Percentiles rank a stretch among this genome's conserved stretches.
Conservation (phyloP, 805 yeast species). For the Wickerhamiella dianesei region DNA sequence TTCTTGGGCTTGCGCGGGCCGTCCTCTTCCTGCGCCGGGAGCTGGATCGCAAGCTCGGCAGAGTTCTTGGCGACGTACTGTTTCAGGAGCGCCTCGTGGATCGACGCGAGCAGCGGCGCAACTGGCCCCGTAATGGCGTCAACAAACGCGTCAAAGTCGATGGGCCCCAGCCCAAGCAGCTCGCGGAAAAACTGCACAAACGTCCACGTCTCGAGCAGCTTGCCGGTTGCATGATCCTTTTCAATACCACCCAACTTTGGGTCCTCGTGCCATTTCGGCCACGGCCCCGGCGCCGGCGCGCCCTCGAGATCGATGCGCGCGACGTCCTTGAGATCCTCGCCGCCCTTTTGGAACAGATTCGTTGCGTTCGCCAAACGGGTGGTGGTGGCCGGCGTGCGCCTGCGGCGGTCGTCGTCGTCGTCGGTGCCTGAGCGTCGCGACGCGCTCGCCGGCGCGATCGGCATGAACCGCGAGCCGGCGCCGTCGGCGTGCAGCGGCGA, state of each 20-base stretch:
- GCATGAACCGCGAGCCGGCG: neutral
- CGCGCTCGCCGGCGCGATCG: neutral
- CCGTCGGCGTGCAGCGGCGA: neutral
- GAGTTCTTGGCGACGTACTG: conserved; percentile 37
- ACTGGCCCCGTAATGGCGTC: conserved; percentile 34
- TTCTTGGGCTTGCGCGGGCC: conserved; percentile 1
- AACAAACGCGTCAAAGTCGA: conserved; percentile 67
- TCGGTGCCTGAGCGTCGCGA: neutral
- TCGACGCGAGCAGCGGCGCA: conserved; percentile 39
- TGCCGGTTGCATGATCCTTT: conserved; percentile 14
- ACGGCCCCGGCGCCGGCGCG: conserved; percentile 6
- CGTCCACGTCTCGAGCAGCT: conserved; percentile 50
- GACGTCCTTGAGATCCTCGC: conserved; percentile 1
- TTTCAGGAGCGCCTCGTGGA: conserved; percentile 52
- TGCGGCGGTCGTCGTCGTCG: neutral
- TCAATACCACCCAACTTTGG: conserved; percentile 5
- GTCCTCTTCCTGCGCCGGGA: conserved; percentile 25
- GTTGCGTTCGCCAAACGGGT: neutral
- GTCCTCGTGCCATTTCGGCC: conserved; percentile 18
- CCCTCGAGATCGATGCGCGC: neutral
- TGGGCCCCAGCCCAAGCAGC: conserved; percentile 51
- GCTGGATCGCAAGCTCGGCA: conserved; percentile 25
- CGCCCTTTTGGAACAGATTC: neutral
- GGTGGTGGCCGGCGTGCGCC: neutral
- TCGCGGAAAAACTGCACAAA: conserved; percentile 59